phyloP scores from a whole-genome alignment of 257 asterid genomes.

The Fraxinus pennsylvanica region DNA sequence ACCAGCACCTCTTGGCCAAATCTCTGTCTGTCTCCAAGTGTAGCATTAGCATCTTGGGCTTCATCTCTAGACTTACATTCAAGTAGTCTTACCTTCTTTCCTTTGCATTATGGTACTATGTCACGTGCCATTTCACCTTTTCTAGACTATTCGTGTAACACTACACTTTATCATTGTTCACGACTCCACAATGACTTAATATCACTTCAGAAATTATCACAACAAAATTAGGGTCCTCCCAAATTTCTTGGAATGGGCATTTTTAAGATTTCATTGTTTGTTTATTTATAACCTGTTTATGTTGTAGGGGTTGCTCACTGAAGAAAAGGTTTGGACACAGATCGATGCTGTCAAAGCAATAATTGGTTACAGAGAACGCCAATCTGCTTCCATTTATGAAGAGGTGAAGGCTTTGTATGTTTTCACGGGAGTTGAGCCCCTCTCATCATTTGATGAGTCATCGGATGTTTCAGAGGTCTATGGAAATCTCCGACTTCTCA shows the following conservation, averaged over 20 bases:
- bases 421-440: conserved; percentile 78
- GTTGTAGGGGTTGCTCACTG: conserved; percentile 31
- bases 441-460: conserved; percentile 29
- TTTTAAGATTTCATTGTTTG: neutral
- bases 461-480: conserved; percentile 33
- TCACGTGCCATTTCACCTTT: neutral
- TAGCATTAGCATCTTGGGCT: neutral
- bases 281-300: neutral
- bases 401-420: conserved; percentile 67
- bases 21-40: neutral
- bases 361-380: conserved; percentile 58
- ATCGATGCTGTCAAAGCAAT: conserved; percentile 59
- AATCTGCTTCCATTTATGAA: conserved; percentile 37
- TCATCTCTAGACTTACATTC: neutral
- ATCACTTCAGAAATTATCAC: too few species aligned
- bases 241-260: neutral
- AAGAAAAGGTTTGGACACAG: conserved; percentile 61
- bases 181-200: too few species aligned
- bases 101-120: neutral
- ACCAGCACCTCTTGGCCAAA: neutral
- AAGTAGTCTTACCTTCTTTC: neutral
- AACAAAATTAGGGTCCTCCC: too few species aligned
- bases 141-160: neutral
- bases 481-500: conserved; percentile 59
- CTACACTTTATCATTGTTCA: neutral